Conservation (phyloP, 2,329 filamentous ascomycete genomes). For the Passalora sequoiae region DNA sequence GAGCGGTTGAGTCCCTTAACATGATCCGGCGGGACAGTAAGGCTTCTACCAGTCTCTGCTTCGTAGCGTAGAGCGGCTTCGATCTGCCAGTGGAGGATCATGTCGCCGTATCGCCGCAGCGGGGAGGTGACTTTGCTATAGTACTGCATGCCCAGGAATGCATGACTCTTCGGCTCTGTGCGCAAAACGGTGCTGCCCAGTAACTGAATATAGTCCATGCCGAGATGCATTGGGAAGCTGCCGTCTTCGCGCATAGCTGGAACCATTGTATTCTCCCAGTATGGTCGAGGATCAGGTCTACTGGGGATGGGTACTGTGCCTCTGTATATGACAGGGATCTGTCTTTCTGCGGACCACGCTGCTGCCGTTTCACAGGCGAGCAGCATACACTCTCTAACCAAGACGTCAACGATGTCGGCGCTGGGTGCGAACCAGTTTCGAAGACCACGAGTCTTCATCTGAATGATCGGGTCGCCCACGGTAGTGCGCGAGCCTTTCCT, state of each 20-base stretch:
- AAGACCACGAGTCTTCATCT: constrained; percentile 32
- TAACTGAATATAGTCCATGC: constrained; percentile 40
- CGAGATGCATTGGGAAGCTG: constrained; percentile 34
- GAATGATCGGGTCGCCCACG: constrained; percentile 43
- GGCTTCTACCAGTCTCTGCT: constrained; percentile 40
- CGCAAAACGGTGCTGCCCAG: constrained; percentile 42
- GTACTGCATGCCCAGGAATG: constrained; percentile 46
- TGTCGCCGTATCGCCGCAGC: constrained; percentile 56
- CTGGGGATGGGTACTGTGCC: constrained; percentile 30
- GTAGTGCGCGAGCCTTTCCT: constrained; percentile 35
- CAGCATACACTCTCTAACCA: constrained; percentile 51
- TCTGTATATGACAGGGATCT: constrained; percentile 48
- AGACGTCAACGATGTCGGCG: constrained; percentile 15
- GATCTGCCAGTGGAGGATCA: constrained; percentile 60
- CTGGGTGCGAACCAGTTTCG: constrained; percentile 31
- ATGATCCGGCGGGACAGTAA: constrained; percentile 32
- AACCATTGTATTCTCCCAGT: constrained; percentile 34
- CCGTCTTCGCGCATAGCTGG: constrained; percentile 36
- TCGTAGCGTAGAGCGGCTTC: constrained; percentile 57
- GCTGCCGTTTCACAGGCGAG: constrained; percentile 50
- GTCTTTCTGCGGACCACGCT: constrained; percentile 48
- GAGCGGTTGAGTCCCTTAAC: constrained; percentile 20
- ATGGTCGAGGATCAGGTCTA: constrained; percentile 31
- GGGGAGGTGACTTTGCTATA: constrained; percentile 59
- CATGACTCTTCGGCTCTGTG: constrained; percentile 47